Conservation (phyloP, 306 rosid species). For the Rosa chinensis region DNA sequence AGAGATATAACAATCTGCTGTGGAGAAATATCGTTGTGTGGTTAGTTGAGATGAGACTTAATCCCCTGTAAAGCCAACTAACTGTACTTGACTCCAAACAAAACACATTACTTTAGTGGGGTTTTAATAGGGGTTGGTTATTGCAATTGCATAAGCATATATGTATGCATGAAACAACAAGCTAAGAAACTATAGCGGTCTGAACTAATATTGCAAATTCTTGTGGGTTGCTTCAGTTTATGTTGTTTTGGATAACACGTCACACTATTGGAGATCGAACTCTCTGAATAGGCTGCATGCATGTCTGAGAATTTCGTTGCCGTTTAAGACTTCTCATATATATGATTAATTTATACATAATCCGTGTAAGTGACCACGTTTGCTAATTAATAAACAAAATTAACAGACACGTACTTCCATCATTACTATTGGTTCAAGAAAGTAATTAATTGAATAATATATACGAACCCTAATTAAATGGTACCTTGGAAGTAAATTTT, state of each 20-base stretch:
- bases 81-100: slow-evolving; percentile 38
- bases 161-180: slow-evolving; percentile 20
- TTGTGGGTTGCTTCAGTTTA: slow-evolving; percentile 49
- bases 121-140: slow-evolving; percentile 30
- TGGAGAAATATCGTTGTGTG: slow-evolving; percentile 19
- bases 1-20: slow-evolving; percentile 36
- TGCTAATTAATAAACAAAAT: neutral
- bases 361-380: neutral
- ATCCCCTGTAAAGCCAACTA: slow-evolving; percentile 47
- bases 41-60: slow-evolving; percentile 40
- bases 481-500: neutral
- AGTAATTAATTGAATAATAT: neutral
- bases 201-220: slow-evolving; percentile 32
- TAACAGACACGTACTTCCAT: neutral
- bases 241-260: slow-evolving; percentile 46
- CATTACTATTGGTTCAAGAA: neutral
- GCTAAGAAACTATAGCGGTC: slow-evolving; percentile 25
- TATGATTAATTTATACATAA: neutral
- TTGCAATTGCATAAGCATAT: neutral
- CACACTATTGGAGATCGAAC: slow-evolving; percentile 10
- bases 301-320: slow-evolving; percentile 14
- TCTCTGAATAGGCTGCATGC: slow-evolving; percentile 2
- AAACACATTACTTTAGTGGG: slow-evolving; percentile 5
- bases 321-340: slow-evolving; percentile 22
- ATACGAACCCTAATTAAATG: neutral